These are phyloP conservation scores for Chrysoporthe cubensis DNA, from an alignment of 2,329 filamentous ascomycete species.

Conservation along the genomic window DNA sequence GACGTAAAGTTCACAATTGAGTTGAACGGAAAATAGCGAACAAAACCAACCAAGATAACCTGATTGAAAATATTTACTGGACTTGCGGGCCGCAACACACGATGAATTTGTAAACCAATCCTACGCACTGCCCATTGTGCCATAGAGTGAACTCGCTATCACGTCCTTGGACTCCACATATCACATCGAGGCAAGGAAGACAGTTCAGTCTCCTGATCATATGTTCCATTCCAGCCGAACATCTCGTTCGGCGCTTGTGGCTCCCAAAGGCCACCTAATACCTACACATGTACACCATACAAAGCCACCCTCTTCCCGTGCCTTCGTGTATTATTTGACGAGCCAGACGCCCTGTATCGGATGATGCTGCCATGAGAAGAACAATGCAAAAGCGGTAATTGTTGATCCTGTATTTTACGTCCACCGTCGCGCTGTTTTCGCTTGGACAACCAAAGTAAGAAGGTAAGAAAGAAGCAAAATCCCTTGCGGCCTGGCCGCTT, in stretches of 20 bases:
- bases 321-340: neutral
- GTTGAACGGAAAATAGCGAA: no score
- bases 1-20: no score
- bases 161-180: neutral
- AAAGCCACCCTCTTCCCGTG: neutral
- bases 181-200: neutral
- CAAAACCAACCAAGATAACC: no score
- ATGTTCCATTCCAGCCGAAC: neutral
- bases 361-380: neutral
- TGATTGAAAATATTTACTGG: no score
- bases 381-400: neutral
- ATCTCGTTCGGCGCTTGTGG: neutral
- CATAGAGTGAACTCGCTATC: no score
- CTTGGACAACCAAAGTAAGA: neutral
- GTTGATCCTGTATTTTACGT: neutral
- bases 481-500: constrained; percentile 4
- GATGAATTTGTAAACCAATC: no score
- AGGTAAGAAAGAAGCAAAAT: neutral
- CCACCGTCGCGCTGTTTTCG: neutral
- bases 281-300: neutral
- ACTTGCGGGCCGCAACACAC: no score
- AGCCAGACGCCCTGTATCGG: neutral
- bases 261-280: neutral
- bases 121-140: no score
- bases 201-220: neutral